Percentiles rank a stretch among this genome's conserved stretches.
phyloP scores from a whole-genome alignment of 2,329 filamentous ascomycete genomes.

The Talaromyces sp. region DNA sequence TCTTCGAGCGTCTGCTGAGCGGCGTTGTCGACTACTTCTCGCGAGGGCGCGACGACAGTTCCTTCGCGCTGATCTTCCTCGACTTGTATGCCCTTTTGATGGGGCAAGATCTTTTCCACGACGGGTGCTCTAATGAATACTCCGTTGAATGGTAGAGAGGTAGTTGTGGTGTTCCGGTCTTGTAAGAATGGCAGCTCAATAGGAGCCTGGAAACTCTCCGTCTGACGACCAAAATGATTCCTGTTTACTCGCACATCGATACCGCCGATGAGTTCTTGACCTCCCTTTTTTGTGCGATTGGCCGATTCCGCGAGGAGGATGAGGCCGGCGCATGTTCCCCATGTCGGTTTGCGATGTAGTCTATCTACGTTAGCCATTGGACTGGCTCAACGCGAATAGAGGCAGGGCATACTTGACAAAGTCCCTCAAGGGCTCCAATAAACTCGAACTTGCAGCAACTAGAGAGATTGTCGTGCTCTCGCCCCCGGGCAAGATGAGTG shows the following conservation, averaged over 20 bases:
- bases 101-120: conserved; percentile 72
- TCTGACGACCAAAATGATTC: conserved; percentile 92
- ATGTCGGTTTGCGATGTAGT: conserved; percentile 72
- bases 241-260: conserved; percentile 85
- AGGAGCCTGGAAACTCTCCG: conserved; percentile 80
- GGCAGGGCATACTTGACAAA: conserved; percentile 74
- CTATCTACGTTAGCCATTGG: conserved; percentile 42
- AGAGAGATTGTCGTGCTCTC: conserved; percentile 93
- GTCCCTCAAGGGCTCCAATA: conserved; percentile 77
- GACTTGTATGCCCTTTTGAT: conserved; percentile 49
- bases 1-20: conserved; percentile 45
- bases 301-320: conserved; percentile 86
- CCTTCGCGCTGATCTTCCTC: conserved; percentile 47
- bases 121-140: conserved; percentile 95
- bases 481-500: conserved; percentile 84
- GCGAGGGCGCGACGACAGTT: conserved; percentile 57
- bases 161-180: conserved; percentile 26
- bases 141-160: conserved; percentile 61
- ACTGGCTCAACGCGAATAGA: background rate
- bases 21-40: conserved; percentile 43
- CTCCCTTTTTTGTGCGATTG: conserved; percentile 82
- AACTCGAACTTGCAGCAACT: conserved; percentile 73
- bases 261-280: conserved; percentile 89
- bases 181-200: conserved; percentile 68
- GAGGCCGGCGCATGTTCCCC: conserved; percentile 94